Conservation (phyloP, 1,284 basidiomycete genomes). For the Calocybe gambosa region DNA sequence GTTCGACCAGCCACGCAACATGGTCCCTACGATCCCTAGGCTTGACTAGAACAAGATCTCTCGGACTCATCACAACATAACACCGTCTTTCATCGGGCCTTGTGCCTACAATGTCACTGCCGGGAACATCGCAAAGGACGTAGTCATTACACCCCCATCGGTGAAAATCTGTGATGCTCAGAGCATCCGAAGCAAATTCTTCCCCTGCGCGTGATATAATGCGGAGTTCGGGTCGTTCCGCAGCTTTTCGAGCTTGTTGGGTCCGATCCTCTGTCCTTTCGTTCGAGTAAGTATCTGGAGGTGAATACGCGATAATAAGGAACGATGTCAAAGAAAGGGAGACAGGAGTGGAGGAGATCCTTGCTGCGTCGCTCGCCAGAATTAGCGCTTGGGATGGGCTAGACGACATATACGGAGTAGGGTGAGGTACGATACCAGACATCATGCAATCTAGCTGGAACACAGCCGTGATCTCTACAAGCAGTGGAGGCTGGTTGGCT, state of each 20-base stretch:
- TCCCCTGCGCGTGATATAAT: conserved; percentile 88
- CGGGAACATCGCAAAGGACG: conserved; percentile 44
- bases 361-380: conserved; percentile 16
- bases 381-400: conserved; percentile 18
- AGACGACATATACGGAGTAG: conserved; percentile 29
- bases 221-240: conserved; percentile 87
- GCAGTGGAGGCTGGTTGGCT: conserved; percentile 44
- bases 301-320: conserved; percentile 79
- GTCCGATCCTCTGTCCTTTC: conserved; percentile 69
- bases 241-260: conserved; percentile 73
- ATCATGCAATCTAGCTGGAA: conserved; percentile 97
- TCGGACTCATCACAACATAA: conserved; percentile 83
- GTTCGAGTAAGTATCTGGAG: conserved; percentile 63
- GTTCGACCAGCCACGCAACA: conserved; percentile 89
- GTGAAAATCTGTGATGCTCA: conserved; percentile 76
- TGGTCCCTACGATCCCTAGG: conserved; percentile 89
- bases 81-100: conserved; percentile 28
- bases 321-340: conserved; percentile 56
- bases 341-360: conserved; percentile 17
- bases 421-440: conserved; percentile 82
- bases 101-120: conserved; percentile 20
- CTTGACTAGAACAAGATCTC: conserved; percentile 80
- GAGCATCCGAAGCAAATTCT: conserved; percentile 82
- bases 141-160: conserved; percentile 94
- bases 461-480: conserved; percentile 85